phyloP scores from a whole-genome alignment of 768 basidiomycete species.

The Calocybe gangraenosa region DNA sequence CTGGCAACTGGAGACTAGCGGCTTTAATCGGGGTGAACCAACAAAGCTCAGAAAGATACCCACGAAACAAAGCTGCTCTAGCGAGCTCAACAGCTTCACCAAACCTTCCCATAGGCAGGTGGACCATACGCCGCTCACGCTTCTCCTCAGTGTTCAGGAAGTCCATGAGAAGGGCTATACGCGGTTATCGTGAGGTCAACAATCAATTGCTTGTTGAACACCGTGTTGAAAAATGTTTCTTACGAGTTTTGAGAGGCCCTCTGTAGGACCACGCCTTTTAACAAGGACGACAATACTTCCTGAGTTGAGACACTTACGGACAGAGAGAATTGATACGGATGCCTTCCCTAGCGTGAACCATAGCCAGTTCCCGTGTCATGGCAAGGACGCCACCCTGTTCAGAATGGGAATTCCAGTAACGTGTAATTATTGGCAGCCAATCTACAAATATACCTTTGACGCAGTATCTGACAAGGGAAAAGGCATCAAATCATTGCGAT shows the following conservation, averaged over 20 bases:
- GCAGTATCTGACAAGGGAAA: conserved; percentile 67
- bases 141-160: conserved; percentile 97
- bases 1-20: conserved; percentile 61
- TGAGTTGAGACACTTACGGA: conserved; percentile 71
- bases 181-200: conserved; percentile 13
- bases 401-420: conserved; percentile 6
- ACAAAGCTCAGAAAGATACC: conserved; percentile 28
- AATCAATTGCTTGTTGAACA: not conserved
- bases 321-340: conserved; percentile 95
- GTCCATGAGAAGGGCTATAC: conserved; percentile 90
- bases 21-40: conserved; percentile 1
- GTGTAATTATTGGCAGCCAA: not conserved
- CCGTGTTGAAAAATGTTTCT: conserved; percentile 23
- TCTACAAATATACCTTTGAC: conserved; percentile 60
- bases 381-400: conserved; percentile 90
- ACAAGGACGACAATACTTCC: too few relatives aligned
- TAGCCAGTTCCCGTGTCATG: conserved; percentile 96
- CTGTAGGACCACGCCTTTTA: conserved; percentile 49
- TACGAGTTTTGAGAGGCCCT: conserved; percentile 93
- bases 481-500: conserved; percentile 11
- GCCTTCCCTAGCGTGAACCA: conserved; percentile 96
- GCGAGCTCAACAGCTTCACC: conserved; percentile 96
- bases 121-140: conserved; percentile 82
- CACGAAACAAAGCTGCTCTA: conserved; percentile 88
- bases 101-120: conserved; percentile 95